Evolutionary conservation across 2,329 filamentous ascomycete genomes (phyloP).

Genomic region (Furcasterigmium sp.): DNA sequence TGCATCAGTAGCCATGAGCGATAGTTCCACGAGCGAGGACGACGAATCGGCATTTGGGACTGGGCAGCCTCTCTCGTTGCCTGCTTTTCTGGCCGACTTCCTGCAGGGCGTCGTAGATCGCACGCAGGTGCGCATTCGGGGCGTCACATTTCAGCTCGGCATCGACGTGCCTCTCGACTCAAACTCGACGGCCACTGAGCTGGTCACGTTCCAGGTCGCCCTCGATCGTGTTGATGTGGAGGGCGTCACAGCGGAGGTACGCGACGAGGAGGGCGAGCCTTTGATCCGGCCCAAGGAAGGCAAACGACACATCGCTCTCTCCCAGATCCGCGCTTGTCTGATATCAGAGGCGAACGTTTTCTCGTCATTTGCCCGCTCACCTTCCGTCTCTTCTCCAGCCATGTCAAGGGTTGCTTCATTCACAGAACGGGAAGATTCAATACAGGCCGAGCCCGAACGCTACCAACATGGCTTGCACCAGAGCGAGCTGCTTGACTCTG

Average conservation of each 20-base stretch:
- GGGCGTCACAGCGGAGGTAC: constrained; percentile 48
- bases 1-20: constrained; percentile 51
- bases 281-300: constrained; percentile 49
- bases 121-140: constrained; percentile 59
- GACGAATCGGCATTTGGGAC: constrained; percentile 61
- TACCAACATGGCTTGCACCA: constrained; percentile 12
- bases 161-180: constrained; percentile 48
- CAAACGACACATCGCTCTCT: constrained; percentile 60
- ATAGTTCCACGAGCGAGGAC: constrained; percentile 59
- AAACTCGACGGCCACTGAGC: constrained; percentile 37
- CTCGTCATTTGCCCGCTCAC: constrained; percentile 50
- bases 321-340: constrained; percentile 57
- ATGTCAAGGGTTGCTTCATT: constrained; percentile 39
- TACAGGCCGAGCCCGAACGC: constrained; percentile 12
- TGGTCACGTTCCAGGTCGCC: constrained; percentile 59
- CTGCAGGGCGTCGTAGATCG: constrained; percentile 71
- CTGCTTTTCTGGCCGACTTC: constrained; percentile 65
- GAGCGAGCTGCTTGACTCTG: constrained; percentile 24
- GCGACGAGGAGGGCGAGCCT: constrained; percentile 23
- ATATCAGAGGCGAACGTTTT: constrained; percentile 66
- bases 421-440: constrained; percentile 15
- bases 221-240: constrained; percentile 63
- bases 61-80: constrained; percentile 63
- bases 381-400: constrained; percentile 47
- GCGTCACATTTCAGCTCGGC: constrained; percentile 63